Evolutionary conservation across 1,284 basidiomycete genomes (phyloP), one percentile per base, ranked within the genome.

Genomic region (Leccinum subrobustum): DNA sequence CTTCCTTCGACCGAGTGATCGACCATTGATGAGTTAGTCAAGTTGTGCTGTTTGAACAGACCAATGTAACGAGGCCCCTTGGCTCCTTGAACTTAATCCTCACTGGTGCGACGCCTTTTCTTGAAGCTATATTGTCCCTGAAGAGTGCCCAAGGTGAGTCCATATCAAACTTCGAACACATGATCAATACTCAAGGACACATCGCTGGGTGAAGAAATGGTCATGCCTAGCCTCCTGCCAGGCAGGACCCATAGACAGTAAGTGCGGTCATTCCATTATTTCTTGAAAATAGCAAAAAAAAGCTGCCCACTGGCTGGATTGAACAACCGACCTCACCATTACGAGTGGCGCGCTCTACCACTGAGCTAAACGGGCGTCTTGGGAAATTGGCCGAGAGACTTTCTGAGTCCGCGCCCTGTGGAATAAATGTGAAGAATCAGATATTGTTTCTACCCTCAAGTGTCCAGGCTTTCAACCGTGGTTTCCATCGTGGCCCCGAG

Each of bases 261-360:
- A 23, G 23, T 4, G 3, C 3, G 27, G 37, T 16, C 14, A 35
- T 35, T 12, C 35, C 6, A 29, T 33, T 33, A 33, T 33, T 33
- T 5, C 33, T 33, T 33, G 33, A 33, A 11, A 18, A 31, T 7
- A 9, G 3, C 7, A 23, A 31, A 59, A 62, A 58, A 59, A 54
- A 4, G 0, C 9, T 69, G 68, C 69, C 69, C 68, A 57, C 68
- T 69, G 68, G 77, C 76, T 78, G 76, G 74, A 76, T 77, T 77
- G 76, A 78, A 78, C 77, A 78, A 77, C 74, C 75, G 77, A 76
- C 76, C 76, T 78, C 75, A 77, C 68, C 76, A 77, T 69, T 75
- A 78, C 77, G 73, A 81, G 80, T 81, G 79, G 73, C 76, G 77
- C 79, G 79, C 80, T 80, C 79, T 81, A 79, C 79, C 77, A 79